Evolutionary conservation across 1,284 basidiomycete genomes (phyloP), one percentile per base, ranked within the genome.

Genomic region (Rhodofomes roseus): DNA sequence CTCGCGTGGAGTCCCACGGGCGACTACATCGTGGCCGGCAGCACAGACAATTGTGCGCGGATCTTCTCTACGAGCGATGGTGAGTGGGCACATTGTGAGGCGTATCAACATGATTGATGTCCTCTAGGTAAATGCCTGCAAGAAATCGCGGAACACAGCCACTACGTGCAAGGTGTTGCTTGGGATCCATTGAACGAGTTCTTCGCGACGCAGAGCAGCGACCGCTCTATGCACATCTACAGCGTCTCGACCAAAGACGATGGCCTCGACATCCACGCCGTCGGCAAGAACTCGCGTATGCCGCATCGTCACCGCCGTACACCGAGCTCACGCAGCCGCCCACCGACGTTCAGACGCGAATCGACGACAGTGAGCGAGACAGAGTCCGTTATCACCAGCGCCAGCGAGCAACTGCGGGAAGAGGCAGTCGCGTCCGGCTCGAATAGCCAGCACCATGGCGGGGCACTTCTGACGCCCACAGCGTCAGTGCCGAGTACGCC

Each of bases 161-260:
- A 97, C 73, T 97, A 93, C 70, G 95, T 98, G 0, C 95, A 98
- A 76, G 96, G 95, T 16, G 96, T 98, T 29, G 91, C 94, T 1
- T 98, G 96, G 95, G 95, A 98, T 65, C 95, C 95, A 1, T 75
- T 96, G 66, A 95, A 96, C 71, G 92, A 96, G 72, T 97, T 91
- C 70, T 91, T 98, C 64, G 95, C 95, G 2, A 97, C 95, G 0
- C 96, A 97, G 72, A 93, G 91, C 73, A 93, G 90, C 67, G 95
- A 97, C 74, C 84, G 95, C 39, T 88, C 92, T 11, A 93, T 97
- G 81, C 92, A 95, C 69, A 87, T 96, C 63, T 93, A 95, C 74
- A 85, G 83, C 60, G 87, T 96, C 64, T 83, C 84, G 11, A 85
- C 84, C 61, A 90, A 90, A 66, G 83, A 88, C 53, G 90, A 90